These are phyloP conservation scores for Viola odorata DNA, from an alignment of 345 rosid genomes.

Conservation along the genomic window DNA sequence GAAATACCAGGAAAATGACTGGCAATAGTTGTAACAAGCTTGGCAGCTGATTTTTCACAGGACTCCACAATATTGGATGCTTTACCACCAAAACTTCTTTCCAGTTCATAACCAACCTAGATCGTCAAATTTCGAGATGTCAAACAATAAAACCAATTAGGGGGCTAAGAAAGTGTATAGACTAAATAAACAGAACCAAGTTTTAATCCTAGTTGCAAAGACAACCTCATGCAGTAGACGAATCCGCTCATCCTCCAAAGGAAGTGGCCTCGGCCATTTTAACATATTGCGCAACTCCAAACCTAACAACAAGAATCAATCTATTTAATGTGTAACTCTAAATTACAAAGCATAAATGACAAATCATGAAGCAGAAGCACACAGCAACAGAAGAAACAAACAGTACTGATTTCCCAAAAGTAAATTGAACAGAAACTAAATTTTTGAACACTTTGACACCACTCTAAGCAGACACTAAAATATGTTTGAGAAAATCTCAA, in stretches of 20 bases:
- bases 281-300: conserved; percentile 50
- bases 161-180: neutral
- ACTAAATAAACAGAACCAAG: neutral
- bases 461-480: neutral
- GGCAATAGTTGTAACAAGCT: conserved; percentile 63
- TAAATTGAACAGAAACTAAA: neutral
- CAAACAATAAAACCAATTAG: conserved; percentile 4
- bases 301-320: conserved; percentile 35
- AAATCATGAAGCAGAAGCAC: neutral
- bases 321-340: too few relatives aligned
- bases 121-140: conserved; percentile 10
- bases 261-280: conserved; percentile 82
- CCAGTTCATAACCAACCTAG: conserved; percentile 69
- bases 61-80: conserved; percentile 65
- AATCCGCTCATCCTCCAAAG: conserved; percentile 71
- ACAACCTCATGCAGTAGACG: conserved; percentile 70
- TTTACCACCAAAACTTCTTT: conserved; percentile 60
- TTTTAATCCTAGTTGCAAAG: neutral
- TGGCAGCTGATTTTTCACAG: conserved; percentile 63
- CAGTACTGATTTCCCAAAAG: neutral
- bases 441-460: neutral
- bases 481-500: neutral
- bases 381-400: neutral
- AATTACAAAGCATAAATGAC: neutral
- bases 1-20: conserved; percentile 62